Conservation (phyloP, 2,329 filamentous ascomycete genomes). For the Colletotrichum cuscutae region DNA sequence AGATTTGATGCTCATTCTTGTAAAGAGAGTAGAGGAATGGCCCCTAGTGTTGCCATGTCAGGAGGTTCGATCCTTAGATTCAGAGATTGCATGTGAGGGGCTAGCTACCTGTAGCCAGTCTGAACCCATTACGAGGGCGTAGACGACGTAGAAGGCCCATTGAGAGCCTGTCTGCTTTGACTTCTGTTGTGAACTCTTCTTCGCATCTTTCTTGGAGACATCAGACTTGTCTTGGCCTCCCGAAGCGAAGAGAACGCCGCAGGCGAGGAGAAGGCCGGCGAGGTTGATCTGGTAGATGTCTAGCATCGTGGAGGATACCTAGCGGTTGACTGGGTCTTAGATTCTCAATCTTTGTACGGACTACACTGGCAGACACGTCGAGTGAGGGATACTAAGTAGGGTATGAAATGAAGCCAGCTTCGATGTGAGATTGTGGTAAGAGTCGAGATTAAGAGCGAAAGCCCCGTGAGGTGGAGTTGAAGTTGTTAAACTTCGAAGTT, state of each 20-base stretch:
- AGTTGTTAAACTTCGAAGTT: not conserved
- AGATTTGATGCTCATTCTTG: slow-evolving; percentile 44
- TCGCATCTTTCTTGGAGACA: not conserved
- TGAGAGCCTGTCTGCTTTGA: slow-evolving; percentile 36
- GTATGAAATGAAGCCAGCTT: not conserved
- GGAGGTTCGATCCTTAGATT: not conserved
- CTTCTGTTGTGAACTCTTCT: not conserved
- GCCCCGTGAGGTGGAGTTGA: not conserved
- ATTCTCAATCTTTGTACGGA: not conserved
- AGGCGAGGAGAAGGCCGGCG: slow-evolving; percentile 45
- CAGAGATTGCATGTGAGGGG: not conserved
- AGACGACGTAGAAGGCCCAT: slow-evolving; percentile 53
- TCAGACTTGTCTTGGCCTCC: slow-evolving; percentile 17
- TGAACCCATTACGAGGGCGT: slow-evolving; percentile 59
- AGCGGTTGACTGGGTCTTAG: not conserved
- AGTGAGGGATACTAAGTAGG: not conserved
- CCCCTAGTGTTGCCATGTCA: slow-evolving; percentile 37
- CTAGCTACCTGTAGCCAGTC: slow-evolving; percentile 60
- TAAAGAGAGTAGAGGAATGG: slow-evolving; percentile 50
- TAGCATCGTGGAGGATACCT: slow-evolving; percentile 33
- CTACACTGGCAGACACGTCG: not conserved
- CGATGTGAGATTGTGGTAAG: not conserved
- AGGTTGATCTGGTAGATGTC: slow-evolving; percentile 49
- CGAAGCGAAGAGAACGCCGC: slow-evolving; percentile 39
- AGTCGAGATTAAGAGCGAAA: not conserved